phyloP scores from a whole-genome alignment of 2,329 filamentous ascomycete species.

The Monosporascus sp. region DNA sequence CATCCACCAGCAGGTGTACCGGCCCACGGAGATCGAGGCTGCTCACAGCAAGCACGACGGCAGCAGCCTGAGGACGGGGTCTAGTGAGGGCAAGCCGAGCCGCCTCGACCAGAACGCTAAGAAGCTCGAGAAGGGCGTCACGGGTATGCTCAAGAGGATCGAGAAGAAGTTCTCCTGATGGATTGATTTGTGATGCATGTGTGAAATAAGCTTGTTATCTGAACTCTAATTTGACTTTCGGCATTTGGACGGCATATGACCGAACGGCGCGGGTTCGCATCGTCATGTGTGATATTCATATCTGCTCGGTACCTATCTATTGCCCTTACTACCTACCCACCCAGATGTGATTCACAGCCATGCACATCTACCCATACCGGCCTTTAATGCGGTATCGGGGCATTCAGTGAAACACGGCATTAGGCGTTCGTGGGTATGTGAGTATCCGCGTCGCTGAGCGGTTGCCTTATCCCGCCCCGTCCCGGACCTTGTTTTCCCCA shows the following conservation, averaged over 20 bases:
- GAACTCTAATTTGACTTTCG: not conserved
- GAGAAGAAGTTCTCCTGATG: slow-evolving; percentile 66
- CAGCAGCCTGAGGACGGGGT: slow-evolving; percentile 36
- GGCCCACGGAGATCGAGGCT: slow-evolving; percentile 60
- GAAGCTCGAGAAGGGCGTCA: slow-evolving; percentile 63
- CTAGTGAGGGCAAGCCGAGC: slow-evolving; percentile 29
- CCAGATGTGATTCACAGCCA: too few relatives aligned
- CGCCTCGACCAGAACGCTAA: slow-evolving; percentile 62
- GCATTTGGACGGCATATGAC: not conserved
- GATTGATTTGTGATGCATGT: not conserved
- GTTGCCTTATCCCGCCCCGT: too few relatives aligned
- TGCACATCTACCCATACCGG: too few relatives aligned
- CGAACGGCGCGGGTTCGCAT: too few relatives aligned
- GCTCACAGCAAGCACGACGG: slow-evolving; percentile 31
- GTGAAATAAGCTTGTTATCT: not conserved
- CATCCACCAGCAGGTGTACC: slow-evolving; percentile 65
- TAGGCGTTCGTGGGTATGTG: too few relatives aligned
- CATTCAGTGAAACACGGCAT: too few relatives aligned
- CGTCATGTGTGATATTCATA: too few relatives aligned
- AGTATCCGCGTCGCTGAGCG: too few relatives aligned
- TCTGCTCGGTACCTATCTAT: too few relatives aligned
- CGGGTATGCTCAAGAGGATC: slow-evolving; percentile 69
- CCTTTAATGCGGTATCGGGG: too few relatives aligned
- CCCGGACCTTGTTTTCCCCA: too few relatives aligned
- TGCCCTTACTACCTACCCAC: too few relatives aligned